These are phyloP conservation scores for Arthrobotrys megalospora DNA, from an alignment of 2,329 filamentous ascomycete genomes.

Conservation along the genomic window DNA sequence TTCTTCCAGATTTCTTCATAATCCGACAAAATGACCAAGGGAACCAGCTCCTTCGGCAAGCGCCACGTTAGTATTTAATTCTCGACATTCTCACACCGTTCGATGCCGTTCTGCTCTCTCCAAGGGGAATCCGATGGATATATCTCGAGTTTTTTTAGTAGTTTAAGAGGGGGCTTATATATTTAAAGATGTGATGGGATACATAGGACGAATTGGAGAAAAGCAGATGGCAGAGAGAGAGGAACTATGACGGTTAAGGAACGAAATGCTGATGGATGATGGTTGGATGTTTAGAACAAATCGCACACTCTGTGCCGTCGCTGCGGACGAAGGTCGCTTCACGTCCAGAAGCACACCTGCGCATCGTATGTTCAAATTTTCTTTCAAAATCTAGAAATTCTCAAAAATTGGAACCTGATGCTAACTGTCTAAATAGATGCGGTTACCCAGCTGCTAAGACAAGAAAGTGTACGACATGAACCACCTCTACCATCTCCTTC, in stretches of 20 bases:
- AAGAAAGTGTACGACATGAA: constrained; percentile 89
- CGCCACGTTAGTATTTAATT: constrained; percentile 64
- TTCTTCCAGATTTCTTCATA: constrained; percentile 40
- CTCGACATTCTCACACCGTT: constrained; percentile 16
- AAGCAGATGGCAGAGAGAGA: constrained; percentile 2
- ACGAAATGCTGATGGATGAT: constrained; percentile 32
- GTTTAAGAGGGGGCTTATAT: constrained; percentile 9
- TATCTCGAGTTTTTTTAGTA: constrained; percentile 18
- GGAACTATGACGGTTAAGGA: neutral
- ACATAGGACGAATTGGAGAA: constrained; percentile 10
- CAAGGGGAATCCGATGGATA: constrained; percentile 17
- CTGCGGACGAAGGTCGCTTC: constrained; percentile 96
- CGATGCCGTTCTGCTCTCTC: constrained; percentile 15
- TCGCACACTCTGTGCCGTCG: constrained; percentile 98
- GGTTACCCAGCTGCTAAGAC: constrained; percentile 98
- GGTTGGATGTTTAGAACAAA: constrained; percentile 76
- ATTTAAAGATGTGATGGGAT: constrained; percentile 4
- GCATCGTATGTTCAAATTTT: constrained; percentile 70
- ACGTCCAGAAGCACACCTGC: constrained; percentile 99
- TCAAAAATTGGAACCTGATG: neutral
- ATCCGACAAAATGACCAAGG: constrained; percentile 61
- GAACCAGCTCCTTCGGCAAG: constrained; percentile 65
- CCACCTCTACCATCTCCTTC: constrained; percentile 1
- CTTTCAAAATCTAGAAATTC: neutral
- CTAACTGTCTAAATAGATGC: constrained; percentile 73